A percentile compares a stretch with the other conserved stretches of the same genome.
These are phyloP conservation scores for Geotrichum klebahnii DNA, from an alignment of 1,139 yeast genomes.

Conservation along the genomic window DNA sequence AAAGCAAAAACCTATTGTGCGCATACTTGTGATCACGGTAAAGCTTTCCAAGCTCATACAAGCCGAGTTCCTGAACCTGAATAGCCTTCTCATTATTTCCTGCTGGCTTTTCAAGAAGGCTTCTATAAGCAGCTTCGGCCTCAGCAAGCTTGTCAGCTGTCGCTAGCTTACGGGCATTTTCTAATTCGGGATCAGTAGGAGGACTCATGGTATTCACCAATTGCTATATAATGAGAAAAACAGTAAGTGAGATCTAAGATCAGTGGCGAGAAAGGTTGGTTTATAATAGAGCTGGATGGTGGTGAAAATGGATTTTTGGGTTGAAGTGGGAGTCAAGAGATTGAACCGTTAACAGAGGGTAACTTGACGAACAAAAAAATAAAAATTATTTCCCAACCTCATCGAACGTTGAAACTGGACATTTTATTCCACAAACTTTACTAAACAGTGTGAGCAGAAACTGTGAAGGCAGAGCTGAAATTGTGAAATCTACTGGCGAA, in stretches of 20 bases:
- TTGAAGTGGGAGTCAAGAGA: no score
- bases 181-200: constrained; percentile 29
- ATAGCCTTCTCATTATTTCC: constrained; percentile 41
- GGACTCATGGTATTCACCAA: constrained; percentile 19
- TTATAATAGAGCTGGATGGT: no score
- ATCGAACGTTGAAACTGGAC: no score
- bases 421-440: no score
- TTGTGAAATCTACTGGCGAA: no score
- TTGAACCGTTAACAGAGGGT: no score
- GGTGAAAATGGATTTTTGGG: no score
- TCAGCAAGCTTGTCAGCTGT: constrained; percentile 46
- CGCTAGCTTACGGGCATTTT: constrained; percentile 57
- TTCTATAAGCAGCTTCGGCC: constrained; percentile 57
- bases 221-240: no score
- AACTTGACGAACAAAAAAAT: no score
- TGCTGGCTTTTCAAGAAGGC: constrained; percentile 41
- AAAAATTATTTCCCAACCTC: no score
- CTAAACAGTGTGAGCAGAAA: no score
- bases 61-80: constrained; percentile 40
- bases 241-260: not conserved
- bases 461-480: no score
- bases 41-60: constrained; percentile 38
- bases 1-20: constrained; percentile 7
- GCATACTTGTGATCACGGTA: constrained; percentile 33
- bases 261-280: not conserved